Base-by-base conservation (phyloP, 768 basidiomycete genomes). In the Pleurotus giganteus region DNA sequence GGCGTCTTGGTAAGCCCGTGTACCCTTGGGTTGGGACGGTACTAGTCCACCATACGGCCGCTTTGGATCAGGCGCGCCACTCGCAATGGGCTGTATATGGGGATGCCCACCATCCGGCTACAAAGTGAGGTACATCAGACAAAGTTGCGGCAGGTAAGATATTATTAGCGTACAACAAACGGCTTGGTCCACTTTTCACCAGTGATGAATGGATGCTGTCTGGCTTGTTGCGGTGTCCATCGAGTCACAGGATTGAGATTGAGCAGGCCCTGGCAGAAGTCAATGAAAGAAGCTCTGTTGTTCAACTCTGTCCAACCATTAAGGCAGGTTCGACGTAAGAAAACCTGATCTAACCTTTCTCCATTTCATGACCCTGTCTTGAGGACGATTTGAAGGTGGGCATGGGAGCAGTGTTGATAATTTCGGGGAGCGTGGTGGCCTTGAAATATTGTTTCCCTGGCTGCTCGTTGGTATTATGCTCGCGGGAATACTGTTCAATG, bases 401-500 rank as follows among this genome's bases (percentile, higher is more conserved):
- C 80, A 96, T 88, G n/a, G 95, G 93, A 41, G 97, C 94, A 39
- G 88, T 89, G 67, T 94, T 94, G 70, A 99, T 89, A 62, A 99
- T 96, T 58, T 99, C 97, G 1, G 92, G 94, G 36, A 99, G 72
- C 17, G 91, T 88, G 24, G 84, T 91, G 15, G 94, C 93, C 68
- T 94, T 91, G 81, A 99, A 98, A 69, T 98, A 99, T 70, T 98
- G 96, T 71, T 99, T 99, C 62, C 94, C 95, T 0, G 95, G 95
- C 66, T 98, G 97, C 67, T 99, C 97, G 59, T 94, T 88, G 13
- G 91, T 89, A 58, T 91, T 91, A 71, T 95, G 94, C 69, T 99
- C 97, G 45, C 90, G 80, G 4, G 93, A 91, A 68, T 98, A 99
- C 69, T 98, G 94, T 56, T 98, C 95, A 59, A 99, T 74, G 52